These are phyloP conservation scores for Gilbertella persicaria DNA, from an alignment of 371 early-diverging fungal genomes.

Conservation along the genomic window DNA sequence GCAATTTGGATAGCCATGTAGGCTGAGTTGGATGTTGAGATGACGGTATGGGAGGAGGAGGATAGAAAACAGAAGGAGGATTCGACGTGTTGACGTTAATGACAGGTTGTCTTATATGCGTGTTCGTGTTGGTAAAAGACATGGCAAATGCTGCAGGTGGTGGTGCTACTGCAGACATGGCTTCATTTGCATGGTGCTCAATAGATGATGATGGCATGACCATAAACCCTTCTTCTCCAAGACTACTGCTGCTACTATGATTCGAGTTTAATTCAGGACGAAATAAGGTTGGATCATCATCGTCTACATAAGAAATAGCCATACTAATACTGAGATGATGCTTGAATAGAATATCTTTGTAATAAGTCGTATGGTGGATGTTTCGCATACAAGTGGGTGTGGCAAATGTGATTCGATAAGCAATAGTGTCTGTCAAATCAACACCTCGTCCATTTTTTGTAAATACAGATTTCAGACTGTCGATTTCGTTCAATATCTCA, in stretches of 20 bases:
- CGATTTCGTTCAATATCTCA: neutral
- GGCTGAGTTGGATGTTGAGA: slow-evolving; percentile 9
- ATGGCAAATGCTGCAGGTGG: slow-evolving; percentile 19
- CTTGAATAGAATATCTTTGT: slow-evolving; percentile 30
- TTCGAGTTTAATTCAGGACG: slow-evolving; percentile 7
- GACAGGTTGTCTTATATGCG: slow-evolving; percentile 13
- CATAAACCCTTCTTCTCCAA: neutral
- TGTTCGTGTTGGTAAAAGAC: slow-evolving; percentile 11
- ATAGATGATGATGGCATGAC: neutral
- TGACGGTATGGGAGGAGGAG: slow-evolving; percentile 1
- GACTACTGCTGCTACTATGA: slow-evolving; percentile 17
- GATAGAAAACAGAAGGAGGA: slow-evolving; percentile 2
- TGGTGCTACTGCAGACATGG: slow-evolving; percentile 5
- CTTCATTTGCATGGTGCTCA: slow-evolving; percentile 13
- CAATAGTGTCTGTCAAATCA: slow-evolving; percentile 29
- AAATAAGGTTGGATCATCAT: neutral
- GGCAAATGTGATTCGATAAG: slow-evolving; percentile 33
- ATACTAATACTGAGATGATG: slow-evolving; percentile 33
- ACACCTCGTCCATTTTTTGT: slow-evolving; percentile 21
- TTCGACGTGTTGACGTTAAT: slow-evolving; percentile 1
- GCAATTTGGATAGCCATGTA: slow-evolving; percentile 22
- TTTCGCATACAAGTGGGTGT: slow-evolving; percentile 36
- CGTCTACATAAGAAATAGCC: slow-evolving; percentile 29
- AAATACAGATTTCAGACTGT: slow-evolving; percentile 23
- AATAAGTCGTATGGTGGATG: slow-evolving; percentile 39